phyloP scores from a whole-genome alignment of 2,329 filamentous ascomycete species.

The Dichotomopilus funicola region DNA sequence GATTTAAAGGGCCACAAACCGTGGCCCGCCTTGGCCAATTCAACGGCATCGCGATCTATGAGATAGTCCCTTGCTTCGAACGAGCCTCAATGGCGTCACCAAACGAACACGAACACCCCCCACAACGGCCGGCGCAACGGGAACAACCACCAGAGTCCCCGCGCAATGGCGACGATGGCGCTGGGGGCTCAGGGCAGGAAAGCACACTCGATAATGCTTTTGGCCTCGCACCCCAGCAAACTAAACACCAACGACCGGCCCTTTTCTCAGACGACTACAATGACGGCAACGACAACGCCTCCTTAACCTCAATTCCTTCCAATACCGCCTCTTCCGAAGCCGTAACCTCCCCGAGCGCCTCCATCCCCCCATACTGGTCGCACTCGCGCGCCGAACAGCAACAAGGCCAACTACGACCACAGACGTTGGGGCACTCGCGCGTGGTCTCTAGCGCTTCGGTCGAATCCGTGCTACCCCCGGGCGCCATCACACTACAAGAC shows the following conservation, averaged over 20 bases:
- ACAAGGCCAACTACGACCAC: background rate
- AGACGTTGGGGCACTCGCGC: conserved; percentile 30
- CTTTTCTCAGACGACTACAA: conserved; percentile 12
- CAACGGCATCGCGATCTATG: background rate
- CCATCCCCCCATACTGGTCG: conserved; percentile 12
- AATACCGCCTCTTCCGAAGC: conserved; percentile 9
- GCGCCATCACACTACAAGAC: conserved; percentile 56
- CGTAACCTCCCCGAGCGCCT: conserved; percentile 18
- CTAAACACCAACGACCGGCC: background rate
- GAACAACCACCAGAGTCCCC: background rate
- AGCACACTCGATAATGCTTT: background rate
- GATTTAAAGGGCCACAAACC: no score
- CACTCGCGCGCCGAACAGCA: background rate
- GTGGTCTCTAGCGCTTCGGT: conserved; percentile 37
- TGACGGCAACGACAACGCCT: conserved; percentile 9
- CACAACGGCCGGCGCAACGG: conserved; percentile 10
- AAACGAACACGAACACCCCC: conserved; percentile 7
- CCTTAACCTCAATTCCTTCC: conserved; percentile 7
- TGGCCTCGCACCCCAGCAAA: background rate
- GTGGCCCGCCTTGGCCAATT: background rate
- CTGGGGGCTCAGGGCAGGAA: background rate
- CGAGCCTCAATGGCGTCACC: conserved; percentile 20
- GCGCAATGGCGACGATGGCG: background rate
- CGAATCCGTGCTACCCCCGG: conserved; percentile 43
- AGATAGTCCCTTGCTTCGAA: background rate